Conservation (phyloP, 257 asterid genomes). For the Coffea canephora region DNA sequence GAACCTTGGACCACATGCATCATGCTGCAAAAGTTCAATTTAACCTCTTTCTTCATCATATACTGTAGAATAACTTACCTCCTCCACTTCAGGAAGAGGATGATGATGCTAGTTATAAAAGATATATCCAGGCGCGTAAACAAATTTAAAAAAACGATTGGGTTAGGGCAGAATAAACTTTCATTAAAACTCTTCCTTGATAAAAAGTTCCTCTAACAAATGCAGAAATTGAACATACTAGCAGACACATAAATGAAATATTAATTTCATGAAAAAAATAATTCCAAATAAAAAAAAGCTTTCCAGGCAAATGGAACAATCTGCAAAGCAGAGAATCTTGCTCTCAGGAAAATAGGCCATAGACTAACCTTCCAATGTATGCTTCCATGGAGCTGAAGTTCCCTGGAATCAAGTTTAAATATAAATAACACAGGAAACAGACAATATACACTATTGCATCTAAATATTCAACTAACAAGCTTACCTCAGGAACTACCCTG, state of each 20-base stretch:
- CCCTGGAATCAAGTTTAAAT: conserved; percentile 57
- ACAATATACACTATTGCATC: conserved; percentile 15
- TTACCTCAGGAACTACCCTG: conserved; percentile 89
- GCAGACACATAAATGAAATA: neutral
- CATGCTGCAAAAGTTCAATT: neutral
- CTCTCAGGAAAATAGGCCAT: neutral
- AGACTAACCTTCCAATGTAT: conserved; percentile 76
- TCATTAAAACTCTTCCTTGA: neutral
- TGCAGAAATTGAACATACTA: neutral
- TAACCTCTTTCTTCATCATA: neutral
- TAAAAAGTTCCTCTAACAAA: neutral
- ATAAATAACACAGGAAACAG: conserved; percentile 19
- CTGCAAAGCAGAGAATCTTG: conserved; percentile 2
- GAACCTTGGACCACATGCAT: neutral
- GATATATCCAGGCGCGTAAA: neutral
- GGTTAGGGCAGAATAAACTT: too few relatives aligned
- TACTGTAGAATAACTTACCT: neutral
- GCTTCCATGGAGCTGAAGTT: conserved; percentile 88
- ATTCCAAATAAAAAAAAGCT: neutral
- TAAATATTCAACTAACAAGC: conserved; percentile 20
- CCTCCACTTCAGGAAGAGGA: neutral
- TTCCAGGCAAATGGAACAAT: neutral
- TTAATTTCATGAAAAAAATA: neutral
- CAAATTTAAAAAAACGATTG: too few relatives aligned
- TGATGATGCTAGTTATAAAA: neutral